phyloP scores from a whole-genome alignment of 2,329 filamentous ascomycete genomes.

The Capronia americana region DNA sequence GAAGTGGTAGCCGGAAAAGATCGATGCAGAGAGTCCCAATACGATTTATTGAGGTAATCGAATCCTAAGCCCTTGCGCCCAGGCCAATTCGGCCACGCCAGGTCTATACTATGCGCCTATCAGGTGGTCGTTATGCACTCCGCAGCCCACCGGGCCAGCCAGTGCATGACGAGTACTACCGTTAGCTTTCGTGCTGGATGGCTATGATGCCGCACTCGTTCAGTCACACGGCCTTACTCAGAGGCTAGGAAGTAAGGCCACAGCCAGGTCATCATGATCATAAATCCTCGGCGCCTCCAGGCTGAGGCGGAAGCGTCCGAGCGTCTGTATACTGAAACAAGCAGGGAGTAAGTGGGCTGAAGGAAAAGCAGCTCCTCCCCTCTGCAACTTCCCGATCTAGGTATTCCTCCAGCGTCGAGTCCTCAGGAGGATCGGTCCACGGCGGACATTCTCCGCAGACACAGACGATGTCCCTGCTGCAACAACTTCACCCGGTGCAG shows the following conservation, averaged over 20 bases:
- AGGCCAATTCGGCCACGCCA: neutral
- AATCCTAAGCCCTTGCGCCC: neutral
- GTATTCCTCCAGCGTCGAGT: constrained; percentile 2
- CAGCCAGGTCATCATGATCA: constrained; percentile 3
- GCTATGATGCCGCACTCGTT: neutral
- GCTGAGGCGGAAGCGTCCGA: neutral
- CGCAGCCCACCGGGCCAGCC: neutral
- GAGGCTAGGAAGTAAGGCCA: neutral
- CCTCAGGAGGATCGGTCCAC: neutral
- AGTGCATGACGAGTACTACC: neutral
- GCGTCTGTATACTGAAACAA: constrained; percentile 7
- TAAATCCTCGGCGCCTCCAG: neutral
- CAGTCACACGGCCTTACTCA: neutral
- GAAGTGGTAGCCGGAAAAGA: neutral
- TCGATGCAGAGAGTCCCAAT: neutral
- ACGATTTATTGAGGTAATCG: constrained; percentile 5
- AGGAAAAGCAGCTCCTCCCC: neutral
- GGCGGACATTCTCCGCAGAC: neutral
- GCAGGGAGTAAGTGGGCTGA: neutral
- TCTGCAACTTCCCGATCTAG: constrained; percentile 7
- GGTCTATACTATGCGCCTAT: constrained; percentile 4
- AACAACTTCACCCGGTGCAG: neutral
- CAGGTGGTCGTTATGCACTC: constrained; percentile 3
- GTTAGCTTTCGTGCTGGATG: neutral
- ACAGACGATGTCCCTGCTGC: neutral